Evolutionary conservation across 1,139 yeast species (phyloP).

Genomic region (Wickerhamiella pararugosa): DNA sequence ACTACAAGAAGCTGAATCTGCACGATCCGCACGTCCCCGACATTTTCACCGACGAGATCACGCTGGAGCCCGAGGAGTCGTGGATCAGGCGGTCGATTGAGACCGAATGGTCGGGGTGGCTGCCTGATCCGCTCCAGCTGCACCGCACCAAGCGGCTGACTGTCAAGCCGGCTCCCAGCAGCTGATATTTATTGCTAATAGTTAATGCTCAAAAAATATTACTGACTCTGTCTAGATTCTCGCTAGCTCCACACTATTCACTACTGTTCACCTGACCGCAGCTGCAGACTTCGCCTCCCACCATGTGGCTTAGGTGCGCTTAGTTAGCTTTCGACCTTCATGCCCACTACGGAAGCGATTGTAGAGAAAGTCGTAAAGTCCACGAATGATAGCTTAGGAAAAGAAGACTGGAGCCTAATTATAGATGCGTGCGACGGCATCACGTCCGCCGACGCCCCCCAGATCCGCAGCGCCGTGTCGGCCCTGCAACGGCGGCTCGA

Average conservation of each 20-base stretch:
- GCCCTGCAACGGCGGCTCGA: constrained; percentile 39
- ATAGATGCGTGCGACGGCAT: constrained; percentile 75
- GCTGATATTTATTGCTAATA: too few species aligned
- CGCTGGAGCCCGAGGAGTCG: too few species aligned
- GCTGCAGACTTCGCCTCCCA: neutral
- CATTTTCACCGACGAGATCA: too few species aligned
- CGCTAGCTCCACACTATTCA: too few species aligned
- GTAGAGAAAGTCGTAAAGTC: constrained; percentile 35
- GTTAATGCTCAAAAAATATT: too few species aligned
- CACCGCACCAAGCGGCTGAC: neutral
- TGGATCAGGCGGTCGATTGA: too few species aligned
- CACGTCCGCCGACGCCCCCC: constrained; percentile 48
- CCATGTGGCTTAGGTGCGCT: neutral
- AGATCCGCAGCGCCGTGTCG: constrained; percentile 38
- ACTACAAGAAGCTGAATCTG: too few species aligned
- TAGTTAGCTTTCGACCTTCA: neutral
- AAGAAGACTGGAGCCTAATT: constrained; percentile 76
- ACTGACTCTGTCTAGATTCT: too few species aligned
- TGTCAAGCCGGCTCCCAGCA: too few species aligned
- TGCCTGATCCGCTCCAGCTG: neutral
- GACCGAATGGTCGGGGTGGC: too few species aligned
- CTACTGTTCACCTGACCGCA: too few species aligned
- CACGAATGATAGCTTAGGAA: constrained; percentile 68
- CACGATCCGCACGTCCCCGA: too few species aligned
- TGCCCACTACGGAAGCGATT: constrained; percentile 10